These are phyloP conservation scores for Priceomyces haplophilus DNA, from an alignment of 805 yeast species.

Conservation along the genomic window DNA sequence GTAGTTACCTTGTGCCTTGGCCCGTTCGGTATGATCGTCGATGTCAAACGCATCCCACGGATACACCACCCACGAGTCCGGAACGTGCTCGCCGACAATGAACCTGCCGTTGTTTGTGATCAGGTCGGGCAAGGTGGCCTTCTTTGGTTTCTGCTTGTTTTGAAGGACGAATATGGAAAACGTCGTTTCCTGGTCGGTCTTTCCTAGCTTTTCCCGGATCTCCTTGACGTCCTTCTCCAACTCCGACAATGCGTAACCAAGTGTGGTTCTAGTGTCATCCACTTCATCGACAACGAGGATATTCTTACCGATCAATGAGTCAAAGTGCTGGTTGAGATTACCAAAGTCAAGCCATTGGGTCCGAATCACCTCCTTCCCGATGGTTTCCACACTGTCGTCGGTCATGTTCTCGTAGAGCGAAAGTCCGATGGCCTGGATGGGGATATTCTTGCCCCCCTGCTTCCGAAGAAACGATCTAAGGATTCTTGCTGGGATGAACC, in stretches of 20 bases:
- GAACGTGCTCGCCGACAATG: conserved; percentile 69
- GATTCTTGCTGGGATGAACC: conserved; percentile 67
- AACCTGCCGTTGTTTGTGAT: conserved; percentile 65
- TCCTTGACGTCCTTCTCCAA: conserved; percentile 59
- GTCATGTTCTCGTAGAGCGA: conserved; percentile 60
- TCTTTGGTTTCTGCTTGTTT: conserved; percentile 79
- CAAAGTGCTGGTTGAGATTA: conserved; percentile 63
- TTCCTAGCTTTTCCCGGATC: conserved; percentile 58
- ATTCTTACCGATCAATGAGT: conserved; percentile 76
- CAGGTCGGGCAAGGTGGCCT: conserved; percentile 64
- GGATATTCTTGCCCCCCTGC: conserved; percentile 60
- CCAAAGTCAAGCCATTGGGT: conserved; percentile 91
- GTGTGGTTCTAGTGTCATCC: conserved; percentile 87
- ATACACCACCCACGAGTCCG: conserved; percentile 82
- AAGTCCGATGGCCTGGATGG: conserved; percentile 68
- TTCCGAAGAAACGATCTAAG: conserved; percentile 60
- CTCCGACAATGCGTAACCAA: conserved; percentile 80
- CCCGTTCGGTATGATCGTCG: conserved; percentile 67
- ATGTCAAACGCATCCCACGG: conserved; percentile 89
- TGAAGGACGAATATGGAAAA: conserved; percentile 80
- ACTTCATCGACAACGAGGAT: conserved; percentile 85
- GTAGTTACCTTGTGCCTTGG: conserved; percentile 64
- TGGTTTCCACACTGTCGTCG: conserved; percentile 45
- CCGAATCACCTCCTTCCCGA: conserved; percentile 78
- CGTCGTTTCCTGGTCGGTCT: conserved; percentile 56